phyloP scores from a whole-genome alignment of 306 rosid species.

The Morella rubra region DNA sequence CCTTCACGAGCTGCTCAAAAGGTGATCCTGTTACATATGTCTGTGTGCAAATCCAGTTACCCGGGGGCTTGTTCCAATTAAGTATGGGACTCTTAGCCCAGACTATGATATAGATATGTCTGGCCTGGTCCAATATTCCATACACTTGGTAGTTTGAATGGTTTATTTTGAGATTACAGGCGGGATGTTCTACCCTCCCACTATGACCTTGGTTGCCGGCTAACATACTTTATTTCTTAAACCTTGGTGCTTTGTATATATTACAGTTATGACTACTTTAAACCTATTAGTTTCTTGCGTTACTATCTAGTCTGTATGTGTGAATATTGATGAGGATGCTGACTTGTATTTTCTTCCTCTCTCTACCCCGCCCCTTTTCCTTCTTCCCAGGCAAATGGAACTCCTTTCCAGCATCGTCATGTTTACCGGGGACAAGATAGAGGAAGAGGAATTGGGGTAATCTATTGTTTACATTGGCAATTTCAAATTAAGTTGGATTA shows the following conservation, averaged over 20 bases:
- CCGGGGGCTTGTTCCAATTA: background rate
- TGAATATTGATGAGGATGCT: background rate
- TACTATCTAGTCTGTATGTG: background rate
- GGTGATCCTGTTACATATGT: constrained; percentile 35
- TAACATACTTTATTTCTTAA: background rate
- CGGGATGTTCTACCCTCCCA: background rate
- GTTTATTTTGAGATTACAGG: background rate
- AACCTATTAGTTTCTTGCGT: background rate
- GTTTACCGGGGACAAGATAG: constrained; percentile 71
- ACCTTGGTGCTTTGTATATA: background rate
- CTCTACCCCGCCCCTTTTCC: constrained; percentile 11
- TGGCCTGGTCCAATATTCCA: background rate
- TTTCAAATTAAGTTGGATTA: constrained; percentile 13
- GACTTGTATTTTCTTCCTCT: background rate
- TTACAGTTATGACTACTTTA: background rate
- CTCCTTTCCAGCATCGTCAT: constrained; percentile 51
- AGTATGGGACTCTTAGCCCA: background rate
- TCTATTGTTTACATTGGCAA: constrained; percentile 11
- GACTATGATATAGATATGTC: too few relatives aligned
- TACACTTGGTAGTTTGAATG: background rate
- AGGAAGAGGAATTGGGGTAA: constrained; percentile 81
- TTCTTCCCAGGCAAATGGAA: constrained; percentile 55
- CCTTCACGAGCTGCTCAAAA: constrained; percentile 46
- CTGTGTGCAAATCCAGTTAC: background rate
- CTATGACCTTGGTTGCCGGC: background rate